A percentile compares a stretch with the other conserved stretches of the same genome.
Evolutionary conservation across 192 early-diverging fungal species (phyloP).

Genomic region (Tieghemiomyces parasiticus): DNA sequence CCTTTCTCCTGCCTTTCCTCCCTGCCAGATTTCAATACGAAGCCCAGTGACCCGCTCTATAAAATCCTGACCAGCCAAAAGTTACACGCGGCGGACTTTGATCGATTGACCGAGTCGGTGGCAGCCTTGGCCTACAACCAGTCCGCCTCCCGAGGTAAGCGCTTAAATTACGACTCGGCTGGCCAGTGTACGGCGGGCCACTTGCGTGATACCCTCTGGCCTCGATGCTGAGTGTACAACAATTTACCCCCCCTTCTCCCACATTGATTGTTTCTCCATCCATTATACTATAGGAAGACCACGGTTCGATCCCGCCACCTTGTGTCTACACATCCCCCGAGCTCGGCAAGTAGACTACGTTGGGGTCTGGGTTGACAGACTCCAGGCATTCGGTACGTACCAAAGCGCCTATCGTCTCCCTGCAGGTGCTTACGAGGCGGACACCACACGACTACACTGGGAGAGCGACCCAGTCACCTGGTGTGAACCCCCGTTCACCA

Average conservation of each 20-base stretch:
- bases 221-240: not conserved
- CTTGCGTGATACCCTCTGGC: not conserved
- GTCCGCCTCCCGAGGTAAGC: not conserved
- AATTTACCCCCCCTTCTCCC: not conserved
- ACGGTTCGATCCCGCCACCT: too few species aligned
- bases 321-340: too few species aligned
- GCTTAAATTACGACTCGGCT: not conserved
- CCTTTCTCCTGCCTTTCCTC: too few species aligned
- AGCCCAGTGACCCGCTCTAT: not conserved
- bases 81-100: not conserved
- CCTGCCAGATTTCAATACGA: conserved; percentile 9
- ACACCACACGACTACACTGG: too few species aligned
- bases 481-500: conserved; percentile 9
- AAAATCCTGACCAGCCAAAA: not conserved
- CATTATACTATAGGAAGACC: not conserved
- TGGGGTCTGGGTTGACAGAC: too few species aligned
- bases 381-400: too few species aligned
- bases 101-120: not conserved
- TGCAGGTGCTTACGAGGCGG: too few species aligned
- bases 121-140: not conserved
- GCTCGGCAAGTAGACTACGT: too few species aligned
- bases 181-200: not conserved
- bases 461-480: too few species aligned
- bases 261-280: not conserved
- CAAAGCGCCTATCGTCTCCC: too few species aligned